phyloP scores from a whole-genome alignment of 306 rosid species.

The Luffa aegyptiaca region DNA sequence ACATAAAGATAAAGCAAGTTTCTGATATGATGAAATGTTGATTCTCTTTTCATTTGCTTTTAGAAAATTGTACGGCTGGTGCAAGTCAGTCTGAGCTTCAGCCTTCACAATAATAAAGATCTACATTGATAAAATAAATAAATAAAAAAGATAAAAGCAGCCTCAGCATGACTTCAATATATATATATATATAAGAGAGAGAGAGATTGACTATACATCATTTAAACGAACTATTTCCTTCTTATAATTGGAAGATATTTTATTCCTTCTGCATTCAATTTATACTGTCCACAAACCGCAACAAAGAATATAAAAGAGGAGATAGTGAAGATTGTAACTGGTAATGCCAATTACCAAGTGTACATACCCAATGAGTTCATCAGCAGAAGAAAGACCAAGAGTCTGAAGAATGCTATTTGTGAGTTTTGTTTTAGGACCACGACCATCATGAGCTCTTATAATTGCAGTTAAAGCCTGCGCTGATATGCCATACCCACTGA shows the following conservation, averaged over 20 bases:
- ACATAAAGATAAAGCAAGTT: background rate
- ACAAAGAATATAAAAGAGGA: background rate
- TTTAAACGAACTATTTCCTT: background rate
- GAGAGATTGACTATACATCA: background rate
- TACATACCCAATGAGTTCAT: conserved; percentile 75
- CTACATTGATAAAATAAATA: background rate
- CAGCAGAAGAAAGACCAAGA: conserved; percentile 64
- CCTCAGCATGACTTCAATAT: background rate
- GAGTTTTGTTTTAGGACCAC: conserved; percentile 69
- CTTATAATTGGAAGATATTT: background rate
- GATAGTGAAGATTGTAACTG: background rate
- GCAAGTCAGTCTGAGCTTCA: background rate
- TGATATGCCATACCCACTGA: conserved; percentile 93
- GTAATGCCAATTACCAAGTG: background rate
- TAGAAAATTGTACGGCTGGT: background rate
- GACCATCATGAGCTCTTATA: conserved; percentile 74
- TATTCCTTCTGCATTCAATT: background rate
- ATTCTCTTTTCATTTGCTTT: background rate
- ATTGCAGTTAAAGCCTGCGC: conserved; percentile 84
- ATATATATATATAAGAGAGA: background rate
- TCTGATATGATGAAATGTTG: background rate
- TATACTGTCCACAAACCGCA: background rate
- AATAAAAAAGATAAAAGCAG: background rate
- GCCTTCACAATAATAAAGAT: background rate
- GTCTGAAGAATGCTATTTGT: conserved; percentile 41